Percentiles rank a stretch among this genome's conserved stretches.
Conservation (phyloP, 139 green algal genomes). For the Limnomonas spitsbergensis region DNA sequence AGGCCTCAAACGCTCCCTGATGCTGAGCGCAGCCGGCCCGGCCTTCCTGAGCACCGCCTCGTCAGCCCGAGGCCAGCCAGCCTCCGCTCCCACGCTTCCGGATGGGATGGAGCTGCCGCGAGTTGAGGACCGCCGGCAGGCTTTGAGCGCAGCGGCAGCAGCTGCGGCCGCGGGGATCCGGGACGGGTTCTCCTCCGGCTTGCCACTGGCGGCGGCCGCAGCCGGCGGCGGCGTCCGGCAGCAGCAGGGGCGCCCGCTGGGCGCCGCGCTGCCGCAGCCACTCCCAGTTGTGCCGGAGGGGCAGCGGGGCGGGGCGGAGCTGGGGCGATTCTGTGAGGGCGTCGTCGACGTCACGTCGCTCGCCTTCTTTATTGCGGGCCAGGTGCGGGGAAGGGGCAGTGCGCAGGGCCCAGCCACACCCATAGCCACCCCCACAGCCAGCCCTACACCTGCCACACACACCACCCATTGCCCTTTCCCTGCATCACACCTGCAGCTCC, state of each 20-base stretch:
- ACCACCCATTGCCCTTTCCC: no score
- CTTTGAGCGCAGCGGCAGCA: not conserved
- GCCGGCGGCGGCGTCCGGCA: not conserved
- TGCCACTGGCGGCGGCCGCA: not conserved
- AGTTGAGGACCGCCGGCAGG: not conserved
- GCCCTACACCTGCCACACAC: no score
- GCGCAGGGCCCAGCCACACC: no score
- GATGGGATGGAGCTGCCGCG: not conserved
- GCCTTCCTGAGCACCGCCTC: conserved; percentile 25
- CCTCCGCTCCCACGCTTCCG: not conserved
- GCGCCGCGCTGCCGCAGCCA: no score
- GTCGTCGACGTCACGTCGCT: conserved; percentile 23
- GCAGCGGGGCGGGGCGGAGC: not conserved
- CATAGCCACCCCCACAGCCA: no score
- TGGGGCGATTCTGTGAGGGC: not conserved
- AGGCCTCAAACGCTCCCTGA: conserved; percentile 31
- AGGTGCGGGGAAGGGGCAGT: no score
- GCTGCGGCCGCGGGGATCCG: not conserved
- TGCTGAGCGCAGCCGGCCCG: not conserved
- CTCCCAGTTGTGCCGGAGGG: conserved; percentile 14
- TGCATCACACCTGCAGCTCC: no score
- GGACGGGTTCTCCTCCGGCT: no score
- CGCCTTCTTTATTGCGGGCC: conserved; percentile 21
- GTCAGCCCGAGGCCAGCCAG: conserved; percentile 1
- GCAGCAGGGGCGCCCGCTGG: no score